phyloP scores from a whole-genome alignment of 805 yeast genomes.

The Barnettozyma salicaria region DNA sequence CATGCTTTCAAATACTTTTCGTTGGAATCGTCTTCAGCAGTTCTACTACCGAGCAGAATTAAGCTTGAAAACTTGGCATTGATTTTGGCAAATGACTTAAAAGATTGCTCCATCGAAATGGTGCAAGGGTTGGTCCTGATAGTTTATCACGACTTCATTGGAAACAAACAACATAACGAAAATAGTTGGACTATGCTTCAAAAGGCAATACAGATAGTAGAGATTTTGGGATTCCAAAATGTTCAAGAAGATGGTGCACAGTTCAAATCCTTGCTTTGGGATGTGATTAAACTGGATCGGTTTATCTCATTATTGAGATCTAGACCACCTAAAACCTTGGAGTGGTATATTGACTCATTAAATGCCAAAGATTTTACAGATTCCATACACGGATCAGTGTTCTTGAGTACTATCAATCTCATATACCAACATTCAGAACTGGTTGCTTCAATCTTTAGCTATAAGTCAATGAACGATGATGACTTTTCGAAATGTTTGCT shows the following conservation, averaged over 20 bases:
- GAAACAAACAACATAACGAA: slow-evolving; percentile 6
- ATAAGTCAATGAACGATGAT: slow-evolving; percentile 1
- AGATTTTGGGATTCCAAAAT: slow-evolving; percentile 7
- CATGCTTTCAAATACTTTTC: slow-evolving; percentile 26
- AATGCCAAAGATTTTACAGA: slow-evolving; percentile 18
- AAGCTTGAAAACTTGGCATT: slow-evolving; percentile 25
- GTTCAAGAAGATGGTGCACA: not conserved
- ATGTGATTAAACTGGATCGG: slow-evolving; percentile 25
- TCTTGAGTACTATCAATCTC: slow-evolving; percentile 1
- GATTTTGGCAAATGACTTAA: slow-evolving; percentile 11
- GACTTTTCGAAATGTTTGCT: not conserved
- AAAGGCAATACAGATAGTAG: slow-evolving; percentile 21
- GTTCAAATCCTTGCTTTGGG: slow-evolving; percentile 21
- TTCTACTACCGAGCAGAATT: slow-evolving; percentile 13
- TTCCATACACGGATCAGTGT: slow-evolving; percentile 13
- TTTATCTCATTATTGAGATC: slow-evolving; percentile 25
- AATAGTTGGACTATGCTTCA: slow-evolving; percentile 22
- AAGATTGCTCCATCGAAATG: slow-evolving; percentile 3
- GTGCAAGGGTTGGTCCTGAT: slow-evolving; percentile 36
- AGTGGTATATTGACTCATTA: slow-evolving; percentile 25
- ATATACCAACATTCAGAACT: not conserved
- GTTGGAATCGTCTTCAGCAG: slow-evolving; percentile 12
- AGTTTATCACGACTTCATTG: slow-evolving; percentile 20
- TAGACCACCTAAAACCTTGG: slow-evolving; percentile 21
- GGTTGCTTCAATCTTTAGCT: not conserved